A percentile compares a stretch with the other conserved stretches of the same genome.
phyloP scores from a whole-genome alignment of 495 filamentous ascomycete species.

The Neurospora sp. region DNA sequence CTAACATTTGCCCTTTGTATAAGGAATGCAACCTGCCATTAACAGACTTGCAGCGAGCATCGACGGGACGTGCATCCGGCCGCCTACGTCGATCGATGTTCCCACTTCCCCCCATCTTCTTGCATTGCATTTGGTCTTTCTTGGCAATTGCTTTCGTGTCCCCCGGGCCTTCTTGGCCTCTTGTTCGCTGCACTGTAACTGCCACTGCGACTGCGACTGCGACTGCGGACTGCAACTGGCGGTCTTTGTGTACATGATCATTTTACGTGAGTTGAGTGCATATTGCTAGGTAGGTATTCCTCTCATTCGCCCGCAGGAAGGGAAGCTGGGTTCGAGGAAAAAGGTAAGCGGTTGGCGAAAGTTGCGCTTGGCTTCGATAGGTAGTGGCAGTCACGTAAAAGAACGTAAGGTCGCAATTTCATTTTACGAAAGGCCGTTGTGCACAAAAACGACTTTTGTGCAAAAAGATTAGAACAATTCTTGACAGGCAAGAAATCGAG shows the following conservation, averaged over 20 bases:
- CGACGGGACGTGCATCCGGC: not conserved
- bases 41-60: not conserved
- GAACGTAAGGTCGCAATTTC: not conserved
- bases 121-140: not conserved
- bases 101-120: not conserved
- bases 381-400: not conserved
- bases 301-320: not conserved
- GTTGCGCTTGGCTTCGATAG: not conserved
- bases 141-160: not conserved
- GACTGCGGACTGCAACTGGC: not conserved
- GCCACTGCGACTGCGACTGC: not conserved
- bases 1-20: not conserved
- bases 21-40: not conserved
- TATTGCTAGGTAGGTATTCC: not conserved
- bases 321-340: not conserved
- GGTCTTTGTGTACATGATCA: not conserved
- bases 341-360: not conserved
- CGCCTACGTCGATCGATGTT: not conserved
- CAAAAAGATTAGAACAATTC: not conserved
- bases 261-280: not conserved
- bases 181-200: not conserved
- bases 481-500: not conserved
- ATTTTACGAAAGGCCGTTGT: not conserved
- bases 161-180: not conserved
- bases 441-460: not conserved